These are phyloP conservation scores for Aureobasidium leucospermi DNA, from an alignment of 2,329 filamentous ascomycete species.

Conservation along the genomic window DNA sequence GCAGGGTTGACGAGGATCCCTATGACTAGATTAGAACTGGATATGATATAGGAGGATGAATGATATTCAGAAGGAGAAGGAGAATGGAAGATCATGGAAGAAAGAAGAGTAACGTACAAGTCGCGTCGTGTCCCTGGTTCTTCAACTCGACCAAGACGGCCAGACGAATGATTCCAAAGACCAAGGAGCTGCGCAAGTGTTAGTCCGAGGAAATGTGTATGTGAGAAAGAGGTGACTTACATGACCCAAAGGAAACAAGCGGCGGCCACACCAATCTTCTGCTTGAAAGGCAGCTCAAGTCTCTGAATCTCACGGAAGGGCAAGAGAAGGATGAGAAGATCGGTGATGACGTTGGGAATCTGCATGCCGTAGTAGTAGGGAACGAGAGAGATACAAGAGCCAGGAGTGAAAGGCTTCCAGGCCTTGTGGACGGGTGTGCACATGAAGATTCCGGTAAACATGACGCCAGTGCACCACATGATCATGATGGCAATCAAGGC, in stretches of 20 bases:
- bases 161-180: conserved; percentile 16
- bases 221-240: not conserved
- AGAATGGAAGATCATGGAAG: not conserved
- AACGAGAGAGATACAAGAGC: conserved; percentile 14
- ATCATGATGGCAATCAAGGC: conserved; percentile 13
- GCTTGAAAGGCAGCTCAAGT: conserved; percentile 7
- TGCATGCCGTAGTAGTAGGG: conserved; percentile 19
- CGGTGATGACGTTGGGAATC: conserved; percentile 18
- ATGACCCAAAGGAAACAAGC: conserved; percentile 7
- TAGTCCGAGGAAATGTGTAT: not conserved
- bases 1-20: conserved; percentile 15
- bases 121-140: conserved; percentile 9
- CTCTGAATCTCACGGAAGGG: conserved; percentile 13
- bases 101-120: conserved; percentile 13
- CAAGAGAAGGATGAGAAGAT: conserved; percentile 16
- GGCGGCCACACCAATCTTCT: conserved; percentile 10
- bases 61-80: not conserved
- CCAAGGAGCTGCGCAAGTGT: not conserved
- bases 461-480: conserved; percentile 15
- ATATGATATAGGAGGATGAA: too few relatives aligned
- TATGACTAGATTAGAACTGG: not conserved
- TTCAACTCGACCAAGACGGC: conserved; percentile 14
- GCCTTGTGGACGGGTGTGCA: conserved; percentile 15
- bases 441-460: conserved; percentile 15
- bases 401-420: not conserved